Base-by-base conservation (phyloP, 225 moss, liverwort and hornwort species). In the Anthoceros angustus region DNA sequence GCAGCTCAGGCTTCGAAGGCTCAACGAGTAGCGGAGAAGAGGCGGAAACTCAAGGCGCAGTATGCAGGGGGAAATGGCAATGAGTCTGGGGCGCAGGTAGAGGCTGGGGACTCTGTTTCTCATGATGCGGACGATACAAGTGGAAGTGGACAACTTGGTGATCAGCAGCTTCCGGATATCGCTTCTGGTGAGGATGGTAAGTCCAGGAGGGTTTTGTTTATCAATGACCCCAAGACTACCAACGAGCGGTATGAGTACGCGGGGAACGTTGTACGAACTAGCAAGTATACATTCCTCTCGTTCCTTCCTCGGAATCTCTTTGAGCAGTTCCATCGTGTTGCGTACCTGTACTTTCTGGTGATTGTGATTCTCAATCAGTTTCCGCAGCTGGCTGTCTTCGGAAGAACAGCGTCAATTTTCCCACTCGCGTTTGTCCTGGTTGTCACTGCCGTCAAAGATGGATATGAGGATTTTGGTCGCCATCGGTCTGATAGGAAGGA, bases 361-460 rank as follows among this genome's bases (percentile, higher is more conserved):
- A 93, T 93, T 67, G 87, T 89, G 8, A 74, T 87, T 68, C 63
- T 93, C 10, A 93, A 93, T 80, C 93, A 93, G 77, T 84, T 93
- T 70, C 93, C 93, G 25, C 78, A 77, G n/a, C 86, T 93, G 38
- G 77, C 89, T 8, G 84, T 93, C 10, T 93, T 89, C 64, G 93
- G 89, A 15, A 78, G 87, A 77, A 84, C 82, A 40, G 86, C 87
- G 42, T 93, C 93, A 25, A 70, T 93, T n/a, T 89, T 93, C 12
- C 93, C 93, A 41, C 86, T 93, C n/a, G 74, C 85, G 3, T 74
- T 94, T 18, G 94, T 94, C 23, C 72, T 94, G 8, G 69, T 88
- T 26, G 84, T 87, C 12, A 94, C 94, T 8, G 94, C 90, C 49
- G 26, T 94, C 39, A 94, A 94, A 67, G 94, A 94, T 76, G 90